These are phyloP conservation scores for Penicillium decumbens DNA, from an alignment of 2,329 filamentous ascomycete genomes.

Conservation along the genomic window DNA sequence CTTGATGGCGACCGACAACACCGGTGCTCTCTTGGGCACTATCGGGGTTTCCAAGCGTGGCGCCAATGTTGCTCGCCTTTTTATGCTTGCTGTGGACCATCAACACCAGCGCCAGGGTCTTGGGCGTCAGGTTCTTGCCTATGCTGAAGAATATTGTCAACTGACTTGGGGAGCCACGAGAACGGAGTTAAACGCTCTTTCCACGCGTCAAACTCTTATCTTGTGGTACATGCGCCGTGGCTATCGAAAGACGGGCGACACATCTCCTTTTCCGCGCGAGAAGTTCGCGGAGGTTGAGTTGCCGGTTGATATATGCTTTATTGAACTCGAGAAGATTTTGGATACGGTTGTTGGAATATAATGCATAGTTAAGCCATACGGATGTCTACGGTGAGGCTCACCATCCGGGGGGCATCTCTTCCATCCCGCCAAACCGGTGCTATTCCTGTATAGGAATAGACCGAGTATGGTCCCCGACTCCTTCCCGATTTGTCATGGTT, in stretches of 20 bases:
- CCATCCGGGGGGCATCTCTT: no score
- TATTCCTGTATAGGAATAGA: no score
- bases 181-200: conserved; percentile 26
- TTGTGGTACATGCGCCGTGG: conserved; percentile 31
- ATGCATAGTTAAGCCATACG: no score
- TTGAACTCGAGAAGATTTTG: conserved; percentile 23
- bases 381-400: no score
- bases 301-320: conserved; percentile 25
- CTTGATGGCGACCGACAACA: conserved; percentile 18
- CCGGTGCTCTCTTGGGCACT: conserved; percentile 15
- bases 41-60: conserved; percentile 20
- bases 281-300: conserved; percentile 13
- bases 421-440: no score
- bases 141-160: conserved; percentile 28
- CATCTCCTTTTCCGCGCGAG: conserved; percentile 20
- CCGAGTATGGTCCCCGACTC: no score
- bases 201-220: conserved; percentile 26
- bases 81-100: conserved; percentile 24
- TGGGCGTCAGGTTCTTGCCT: conserved; percentile 24
- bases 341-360: background rate
- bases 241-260: conserved; percentile 24
- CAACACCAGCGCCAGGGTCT: conserved; percentile 21
- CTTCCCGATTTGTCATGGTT: no score
- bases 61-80: conserved; percentile 17
- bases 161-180: conserved; percentile 18